Base-by-base conservation (phyloP, 73 alveolate species). In the Diophrys appendiculata region DNA sequence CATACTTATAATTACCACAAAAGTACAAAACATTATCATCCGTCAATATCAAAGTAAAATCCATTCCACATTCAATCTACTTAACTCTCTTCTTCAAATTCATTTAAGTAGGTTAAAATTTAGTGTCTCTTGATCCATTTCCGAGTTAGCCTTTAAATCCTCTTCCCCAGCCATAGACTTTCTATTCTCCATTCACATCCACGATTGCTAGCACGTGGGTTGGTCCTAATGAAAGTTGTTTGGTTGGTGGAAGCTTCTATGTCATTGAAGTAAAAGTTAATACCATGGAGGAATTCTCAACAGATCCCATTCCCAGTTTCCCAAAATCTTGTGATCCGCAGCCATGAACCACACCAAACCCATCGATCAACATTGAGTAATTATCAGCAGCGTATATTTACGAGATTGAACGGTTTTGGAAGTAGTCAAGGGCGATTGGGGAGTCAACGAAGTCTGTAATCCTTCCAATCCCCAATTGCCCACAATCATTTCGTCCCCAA, bases 401-500 rank as follows among this genome's bases (percentile, higher is more conserved):
- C 31, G 55, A 35, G 24, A 69, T 35, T 25, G 31, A 31, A 32
- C 64, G 72, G 54, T 82, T 76, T 2, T 68, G 67, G 29, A 82
- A 52, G 33, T 82, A 76, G 27, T 70, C 74, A 8, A 82, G 43
- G 29, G 34, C n/a, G n/a, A 68, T 22, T 23, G 90, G 90, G 35
- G 56, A 73, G 2, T 73, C 78, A 26, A 56, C 43, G 3, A 13
- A 33, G 26, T 82, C 90, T 31, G 67, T 74, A 29, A 76, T 72
- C 64, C 29, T 74, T 2, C 92, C 92, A 33, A 84, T 27, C 1
- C 92, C 92, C 27, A 84, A 69, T 56, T 84, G 54, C 18, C 92
- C 92, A 26, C 72, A 77, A 28, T 76, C 80, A 56, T 78, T 78
- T 30, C 88, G n/a, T 68, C 92, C 92, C 92, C 92, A 84, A 0